Evolutionary conservation across 345 rosid genomes (phyloP).

Genomic region (Citrus mangshanensis): DNA sequence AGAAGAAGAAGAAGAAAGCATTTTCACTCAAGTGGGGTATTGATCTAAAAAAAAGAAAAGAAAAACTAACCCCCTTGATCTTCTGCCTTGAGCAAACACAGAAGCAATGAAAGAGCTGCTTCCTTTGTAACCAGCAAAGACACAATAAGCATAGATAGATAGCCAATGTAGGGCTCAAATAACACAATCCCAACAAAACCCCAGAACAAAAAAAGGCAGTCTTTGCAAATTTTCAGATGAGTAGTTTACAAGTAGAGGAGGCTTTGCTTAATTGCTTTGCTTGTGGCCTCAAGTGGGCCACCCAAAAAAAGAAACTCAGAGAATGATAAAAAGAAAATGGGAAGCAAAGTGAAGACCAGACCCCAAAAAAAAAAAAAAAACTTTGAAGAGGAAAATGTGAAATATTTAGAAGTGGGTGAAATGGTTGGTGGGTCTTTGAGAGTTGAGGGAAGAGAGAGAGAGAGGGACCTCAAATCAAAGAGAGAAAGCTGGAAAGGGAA

Average conservation of each 20-base stretch:
- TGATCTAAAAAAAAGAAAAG: not conserved
- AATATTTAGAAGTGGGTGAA: constrained; percentile 24
- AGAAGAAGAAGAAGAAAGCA: constrained; percentile 20
- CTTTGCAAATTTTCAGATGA: constrained; percentile 21
- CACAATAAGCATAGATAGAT: constrained; percentile 47
- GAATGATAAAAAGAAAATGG: constrained; percentile 22
- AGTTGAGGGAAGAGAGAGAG: not conserved
- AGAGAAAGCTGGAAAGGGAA: constrained; percentile 54
- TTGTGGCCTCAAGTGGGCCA: constrained; percentile 28
- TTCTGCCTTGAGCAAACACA: constrained; percentile 54
- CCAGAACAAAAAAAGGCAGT: constrained; percentile 16
- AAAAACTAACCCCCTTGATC: constrained; percentile 40
- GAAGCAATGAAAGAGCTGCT: constrained; percentile 39
- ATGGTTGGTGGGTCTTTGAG: constrained; percentile 55
- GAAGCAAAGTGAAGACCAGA: constrained; percentile 26
- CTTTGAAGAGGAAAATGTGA: constrained; percentile 25
- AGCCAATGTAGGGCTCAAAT: constrained; percentile 42
- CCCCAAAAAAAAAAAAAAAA: constrained; percentile 26
- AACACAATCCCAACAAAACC: constrained; percentile 23
- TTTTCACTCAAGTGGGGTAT: constrained; percentile 29
- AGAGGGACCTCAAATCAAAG: constrained; percentile 25
- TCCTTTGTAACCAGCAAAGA: constrained; percentile 31
- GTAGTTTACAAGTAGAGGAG: constrained; percentile 36
- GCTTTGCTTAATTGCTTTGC: not conserved
- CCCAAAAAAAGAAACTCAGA: constrained; percentile 6